Base-by-base conservation (phyloP, 1,139 yeast genomes). In the Taphrina pruni region DNA sequence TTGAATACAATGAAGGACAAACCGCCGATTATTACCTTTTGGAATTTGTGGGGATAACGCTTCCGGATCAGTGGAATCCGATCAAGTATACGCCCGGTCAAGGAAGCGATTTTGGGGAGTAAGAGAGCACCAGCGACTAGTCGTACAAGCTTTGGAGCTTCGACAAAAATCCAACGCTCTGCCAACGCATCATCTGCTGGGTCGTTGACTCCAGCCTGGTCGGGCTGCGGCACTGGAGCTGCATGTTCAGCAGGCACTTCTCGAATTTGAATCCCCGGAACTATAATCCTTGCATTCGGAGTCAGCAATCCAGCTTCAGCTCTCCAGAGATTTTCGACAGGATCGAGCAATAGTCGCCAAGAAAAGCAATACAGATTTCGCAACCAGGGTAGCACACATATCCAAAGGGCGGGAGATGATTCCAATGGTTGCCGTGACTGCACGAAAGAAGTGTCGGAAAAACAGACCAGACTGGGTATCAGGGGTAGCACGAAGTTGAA, bases 61-160 rank as follows among this genome's bases (percentile, higher is more conserved):
- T 43, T 46, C 14, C 60, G 50, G 38, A 64, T 21, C 11, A 21
- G 14, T 9, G 67, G 61, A n/a, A 64, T 26, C 5, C 56, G 54
- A 21, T 45, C 61, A 8, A 64, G 57, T 5, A 64, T 12, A 12
- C n/a, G 12, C 6, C 66, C 61, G 12, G 54, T 48, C 41, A 55
- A 32, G 12, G 54, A 46, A 17, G 67, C 57, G 21, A 68, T 43
- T 35, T 61, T 62, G 26, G 70, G 70, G 6, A 68, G 45, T 36
- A 68, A 48, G 41, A 68, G 48, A 0, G 70, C 62, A 26, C 70
- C 70, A 21, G 67, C 70, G 36, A 68, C 46, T 5, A 61, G 52
- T 52, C 70, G 43, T 45, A 64, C 70, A 32, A 68, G 39, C 38
- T 48, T 58, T n/a, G 67, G 60, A 21, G 66, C 70, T 32, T 68